These are phyloP conservation scores for Amborella trichopoda DNA, from an alignment of 164 flowering plant genomes.

Conservation along the genomic window DNA sequence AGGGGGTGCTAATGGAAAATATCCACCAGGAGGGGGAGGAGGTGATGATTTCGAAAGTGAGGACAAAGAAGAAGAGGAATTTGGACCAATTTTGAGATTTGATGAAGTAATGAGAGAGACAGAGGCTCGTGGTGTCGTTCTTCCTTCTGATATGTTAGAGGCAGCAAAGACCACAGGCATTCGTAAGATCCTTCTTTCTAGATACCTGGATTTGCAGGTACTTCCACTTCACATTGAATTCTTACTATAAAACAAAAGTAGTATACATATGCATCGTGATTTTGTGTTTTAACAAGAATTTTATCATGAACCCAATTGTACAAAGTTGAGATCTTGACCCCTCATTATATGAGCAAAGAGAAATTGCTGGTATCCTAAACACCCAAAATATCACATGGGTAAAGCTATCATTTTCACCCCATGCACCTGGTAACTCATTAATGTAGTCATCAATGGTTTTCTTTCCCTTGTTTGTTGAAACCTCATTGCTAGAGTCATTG, in stretches of 20 bases:
- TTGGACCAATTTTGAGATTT: slow-evolving; percentile 54
- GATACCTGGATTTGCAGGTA: slow-evolving; percentile 82
- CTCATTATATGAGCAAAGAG: too few species aligned
- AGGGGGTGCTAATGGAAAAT: slow-evolving; percentile 36
- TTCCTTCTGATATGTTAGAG: slow-evolving; percentile 69
- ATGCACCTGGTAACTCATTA: too few species aligned
- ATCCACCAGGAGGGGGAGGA: slow-evolving; percentile 25
- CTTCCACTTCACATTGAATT: not conserved
- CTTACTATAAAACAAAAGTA: too few species aligned
- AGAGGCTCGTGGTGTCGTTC: slow-evolving; percentile 36
- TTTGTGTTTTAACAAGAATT: not conserved
- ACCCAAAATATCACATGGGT: too few species aligned
- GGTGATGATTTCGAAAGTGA: slow-evolving; percentile 21
- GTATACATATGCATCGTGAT: too few species aligned
- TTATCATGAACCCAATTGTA: too few species aligned
- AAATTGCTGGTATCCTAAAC: too few species aligned
- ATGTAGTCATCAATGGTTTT: too few species aligned
- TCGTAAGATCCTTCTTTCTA: slow-evolving; percentile 36
- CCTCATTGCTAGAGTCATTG: too few species aligned
- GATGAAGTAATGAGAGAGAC: slow-evolving; percentile 55
- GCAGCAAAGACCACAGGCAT: slow-evolving; percentile 59
- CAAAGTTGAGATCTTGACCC: too few species aligned
- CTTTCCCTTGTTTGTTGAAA: too few species aligned
- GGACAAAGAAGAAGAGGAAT: slow-evolving; percentile 51
- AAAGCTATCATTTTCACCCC: too few species aligned